Evolutionary conservation across 306 rosid species (phyloP).

Genomic region (Acacia acuminata): DNA sequence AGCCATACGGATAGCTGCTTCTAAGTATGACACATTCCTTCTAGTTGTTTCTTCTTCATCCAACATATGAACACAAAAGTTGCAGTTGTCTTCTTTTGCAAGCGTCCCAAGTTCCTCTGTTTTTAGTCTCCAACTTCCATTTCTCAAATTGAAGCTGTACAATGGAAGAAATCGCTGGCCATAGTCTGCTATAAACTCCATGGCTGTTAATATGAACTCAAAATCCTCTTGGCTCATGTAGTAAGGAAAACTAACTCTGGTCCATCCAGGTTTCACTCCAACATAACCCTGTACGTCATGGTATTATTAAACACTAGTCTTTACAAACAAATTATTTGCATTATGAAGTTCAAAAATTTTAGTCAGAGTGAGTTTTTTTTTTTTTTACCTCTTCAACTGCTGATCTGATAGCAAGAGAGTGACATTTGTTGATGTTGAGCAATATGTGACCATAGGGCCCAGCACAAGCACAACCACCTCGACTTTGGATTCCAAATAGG

Average conservation of each 20-base stretch:
- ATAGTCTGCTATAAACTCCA: constrained; percentile 74
- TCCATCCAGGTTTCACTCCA: constrained; percentile 93
- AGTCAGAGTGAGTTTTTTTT: neutral
- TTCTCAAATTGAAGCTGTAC: constrained; percentile 58
- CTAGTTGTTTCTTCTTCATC: constrained; percentile 2
- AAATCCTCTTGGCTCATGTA: constrained; percentile 74
- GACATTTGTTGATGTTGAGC: constrained; percentile 52
- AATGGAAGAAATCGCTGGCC: constrained; percentile 81
- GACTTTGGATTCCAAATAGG: constrained; percentile 82
- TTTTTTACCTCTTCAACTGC: constrained; percentile 55
- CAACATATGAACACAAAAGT: constrained; percentile 8
- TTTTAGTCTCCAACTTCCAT: constrained; percentile 67
- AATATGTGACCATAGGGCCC: constrained; percentile 83
- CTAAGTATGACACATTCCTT: constrained; percentile 41
- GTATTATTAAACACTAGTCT: neutral
- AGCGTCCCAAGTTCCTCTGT: constrained; percentile 44
- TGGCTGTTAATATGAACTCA: constrained; percentile 67
- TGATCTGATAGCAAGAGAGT: constrained; percentile 64
- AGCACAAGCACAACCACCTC: constrained; percentile 95
- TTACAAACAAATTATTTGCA: neutral
- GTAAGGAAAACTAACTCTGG: constrained; percentile 87
- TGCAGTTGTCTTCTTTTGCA: constrained; percentile 35
- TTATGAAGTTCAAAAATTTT: neutral
- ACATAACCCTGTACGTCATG: constrained; percentile 52
- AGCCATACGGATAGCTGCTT: constrained; percentile 52